These are phyloP conservation scores for Cerioporus squamosus DNA, from an alignment of 1,284 basidiomycete genomes.

Conservation along the genomic window DNA sequence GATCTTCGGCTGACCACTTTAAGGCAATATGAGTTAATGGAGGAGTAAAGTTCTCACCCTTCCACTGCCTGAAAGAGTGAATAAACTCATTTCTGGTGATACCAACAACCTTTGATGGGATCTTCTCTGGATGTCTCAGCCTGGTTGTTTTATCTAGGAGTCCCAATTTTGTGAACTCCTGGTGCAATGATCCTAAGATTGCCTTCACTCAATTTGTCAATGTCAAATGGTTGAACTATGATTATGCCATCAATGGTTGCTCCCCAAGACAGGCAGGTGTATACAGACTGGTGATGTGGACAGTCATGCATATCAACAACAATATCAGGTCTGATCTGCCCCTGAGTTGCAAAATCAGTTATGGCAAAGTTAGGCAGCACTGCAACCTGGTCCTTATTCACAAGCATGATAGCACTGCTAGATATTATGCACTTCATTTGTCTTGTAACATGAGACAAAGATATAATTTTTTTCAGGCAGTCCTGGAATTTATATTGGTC, in stretches of 20 bases:
- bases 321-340: conserved; percentile 33
- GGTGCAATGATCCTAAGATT: conserved; percentile 21
- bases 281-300: conserved; percentile 36
- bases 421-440: conserved; percentile 27
- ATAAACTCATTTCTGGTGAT: too few species aligned
- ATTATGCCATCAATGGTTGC: conserved; percentile 35
- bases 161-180: not conserved
- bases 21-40: too few species aligned
- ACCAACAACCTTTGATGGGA: not conserved
- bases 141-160: conserved; percentile 36
- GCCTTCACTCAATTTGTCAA: conserved; percentile 21
- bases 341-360: conserved; percentile 47
- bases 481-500: conserved; percentile 32
- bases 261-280: conserved; percentile 41
- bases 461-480: conserved; percentile 45
- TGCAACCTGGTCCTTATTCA: conserved; percentile 38
- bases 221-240: conserved; percentile 37
- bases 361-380: conserved; percentile 46
- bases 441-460: conserved; percentile 28
- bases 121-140: not conserved
- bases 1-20: too few species aligned
- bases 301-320: conserved; percentile 31
- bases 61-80: too few species aligned
- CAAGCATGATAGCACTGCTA: conserved; percentile 29
- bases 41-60: too few species aligned